phyloP scores from a whole-genome alignment of 345 rosid species.

The Brassica juncea region DNA sequence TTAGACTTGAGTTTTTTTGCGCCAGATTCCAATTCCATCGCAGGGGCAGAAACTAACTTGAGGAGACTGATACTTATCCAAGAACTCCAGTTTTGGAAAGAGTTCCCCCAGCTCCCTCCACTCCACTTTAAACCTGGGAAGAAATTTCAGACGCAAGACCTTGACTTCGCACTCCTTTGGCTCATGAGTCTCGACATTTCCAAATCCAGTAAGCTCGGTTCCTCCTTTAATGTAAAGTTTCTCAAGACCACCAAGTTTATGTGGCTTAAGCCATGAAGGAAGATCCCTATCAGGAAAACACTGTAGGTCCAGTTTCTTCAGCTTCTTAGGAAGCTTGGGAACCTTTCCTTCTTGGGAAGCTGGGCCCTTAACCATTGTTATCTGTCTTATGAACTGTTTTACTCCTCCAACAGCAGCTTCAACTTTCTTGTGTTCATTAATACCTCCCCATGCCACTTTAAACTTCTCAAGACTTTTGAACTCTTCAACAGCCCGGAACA shows the following conservation, averaged over 20 bases:
- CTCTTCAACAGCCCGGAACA: background rate
- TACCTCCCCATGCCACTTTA: slow-evolving; percentile 50
- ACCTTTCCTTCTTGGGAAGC: background rate
- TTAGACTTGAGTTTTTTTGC: background rate
- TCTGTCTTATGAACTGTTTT: background rate
- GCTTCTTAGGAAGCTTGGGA: slow-evolving; percentile 5
- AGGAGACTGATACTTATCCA: slow-evolving; percentile 38
- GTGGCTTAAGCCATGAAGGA: slow-evolving; percentile 32
- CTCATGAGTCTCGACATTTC: background rate
- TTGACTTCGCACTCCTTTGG: background rate
- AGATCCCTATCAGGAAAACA: slow-evolving; percentile 32
- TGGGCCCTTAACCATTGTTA: background rate
- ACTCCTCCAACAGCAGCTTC: background rate
- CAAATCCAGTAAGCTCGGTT: slow-evolving; percentile 23
- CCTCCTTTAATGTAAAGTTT: slow-evolving; percentile 49
- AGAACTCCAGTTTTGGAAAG: slow-evolving; percentile 27
- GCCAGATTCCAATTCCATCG: slow-evolving; percentile 38
- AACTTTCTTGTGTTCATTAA: background rate
- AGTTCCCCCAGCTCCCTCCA: slow-evolving; percentile 27
- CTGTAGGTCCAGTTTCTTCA: slow-evolving; percentile 49
- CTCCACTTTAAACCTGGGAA: slow-evolving; percentile 34
- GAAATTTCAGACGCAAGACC: slow-evolving; percentile 39
- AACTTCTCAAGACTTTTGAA: slow-evolving; percentile 31
- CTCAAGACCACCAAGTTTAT: background rate
- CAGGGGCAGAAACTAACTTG: slow-evolving; percentile 38